Evolutionary conservation across 371 early-diverging fungal genomes (phyloP).

Genomic region (Mucor sp.): DNA sequence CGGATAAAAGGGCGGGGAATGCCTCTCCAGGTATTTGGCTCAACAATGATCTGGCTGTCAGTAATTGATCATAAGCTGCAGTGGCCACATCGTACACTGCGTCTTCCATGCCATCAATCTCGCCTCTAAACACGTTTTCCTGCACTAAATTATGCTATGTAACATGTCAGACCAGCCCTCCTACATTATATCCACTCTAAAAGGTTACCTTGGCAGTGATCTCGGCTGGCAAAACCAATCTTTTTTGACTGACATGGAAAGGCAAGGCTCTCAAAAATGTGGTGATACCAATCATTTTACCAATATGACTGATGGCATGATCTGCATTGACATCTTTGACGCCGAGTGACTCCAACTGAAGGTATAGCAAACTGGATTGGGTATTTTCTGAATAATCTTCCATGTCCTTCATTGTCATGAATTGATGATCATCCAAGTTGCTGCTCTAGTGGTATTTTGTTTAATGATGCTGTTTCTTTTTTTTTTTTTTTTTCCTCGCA

Average conservation of each 20-base stretch:
- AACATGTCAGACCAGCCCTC: background rate
- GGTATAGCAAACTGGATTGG: slow-evolving; percentile 79
- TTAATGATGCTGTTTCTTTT: background rate
- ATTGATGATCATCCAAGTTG: slow-evolving; percentile 70
- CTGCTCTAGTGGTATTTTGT: slow-evolving; percentile 45
- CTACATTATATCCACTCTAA: background rate
- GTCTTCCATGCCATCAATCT: slow-evolving; percentile 65
- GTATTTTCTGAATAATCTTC: slow-evolving; percentile 91
- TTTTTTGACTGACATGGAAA: slow-evolving; percentile 66
- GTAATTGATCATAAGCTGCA: slow-evolving; percentile 77
- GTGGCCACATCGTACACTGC: slow-evolving; percentile 82
- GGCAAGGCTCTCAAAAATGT: slow-evolving; percentile 75
- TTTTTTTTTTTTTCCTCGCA: no score
- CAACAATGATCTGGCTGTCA: slow-evolving; percentile 72
- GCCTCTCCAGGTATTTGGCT: slow-evolving; percentile 53
- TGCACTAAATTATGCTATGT: slow-evolving; percentile 67
- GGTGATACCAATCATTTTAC: slow-evolving; percentile 84
- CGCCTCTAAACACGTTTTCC: slow-evolving; percentile 76
- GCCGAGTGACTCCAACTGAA: slow-evolving; percentile 86
- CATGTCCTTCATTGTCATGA: slow-evolving; percentile 74
- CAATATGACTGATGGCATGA: slow-evolving; percentile 89
- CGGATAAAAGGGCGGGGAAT: slow-evolving; percentile 67
- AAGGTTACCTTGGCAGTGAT: slow-evolving; percentile 73
- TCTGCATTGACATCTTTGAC: slow-evolving; percentile 83
- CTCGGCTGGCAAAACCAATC: slow-evolving; percentile 72